Base-by-base conservation (phyloP, 1,139 yeast species). In the Saccharomycopsis phalli region DNA sequence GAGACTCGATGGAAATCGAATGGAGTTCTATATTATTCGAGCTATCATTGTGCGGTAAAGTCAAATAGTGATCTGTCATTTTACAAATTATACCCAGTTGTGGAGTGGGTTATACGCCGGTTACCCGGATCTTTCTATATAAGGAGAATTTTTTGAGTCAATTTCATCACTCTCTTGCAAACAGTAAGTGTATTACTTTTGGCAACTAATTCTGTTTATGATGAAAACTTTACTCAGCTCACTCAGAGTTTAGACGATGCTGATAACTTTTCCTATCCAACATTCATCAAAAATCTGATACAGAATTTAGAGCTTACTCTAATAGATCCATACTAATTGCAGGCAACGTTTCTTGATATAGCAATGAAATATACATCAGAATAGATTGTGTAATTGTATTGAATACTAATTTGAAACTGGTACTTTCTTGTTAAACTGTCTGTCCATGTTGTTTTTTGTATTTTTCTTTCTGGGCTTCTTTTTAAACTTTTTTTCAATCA, bases 181-280 rank as follows among this genome's bases (percentile, higher is more conserved):
- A 7, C 8, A 22, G 10, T 22, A 7, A 7, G 6, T 22, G 8
- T 7, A 7, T 7, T 22, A 10, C 10, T 22, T 7, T 6, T 7
- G 8, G 10, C 25, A 7, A 22, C 6, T 22, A 22, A 10, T 19
- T 22, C 18, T 33, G 42, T 42, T 41, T 35, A 34, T 44, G 47
- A 44, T 44, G 47, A 44, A 27, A 44, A n/a, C 35, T 38, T 16
- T 35, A 44, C 47, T 44, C 47, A 44, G 47, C 47, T 44, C 47
- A 44, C 47, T 44, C 47, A 38, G 42, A 44, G 45, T 28, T 19
- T 19, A n/a, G 26, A 14, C 33, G 23, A 32, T 43, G 47, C 47
- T 44, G 47, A 44, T 41, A 44, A 34, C 39, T 21, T 13, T 41
- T 35, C 43, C 41, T 41, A 38, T 44, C 47, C 45, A 44, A 44